Percentiles rank a stretch among this genome's conserved stretches.
phyloP scores from a whole-genome alignment of 495 filamentous ascomycete genomes.

The Lepidopterella palustris region DNA sequence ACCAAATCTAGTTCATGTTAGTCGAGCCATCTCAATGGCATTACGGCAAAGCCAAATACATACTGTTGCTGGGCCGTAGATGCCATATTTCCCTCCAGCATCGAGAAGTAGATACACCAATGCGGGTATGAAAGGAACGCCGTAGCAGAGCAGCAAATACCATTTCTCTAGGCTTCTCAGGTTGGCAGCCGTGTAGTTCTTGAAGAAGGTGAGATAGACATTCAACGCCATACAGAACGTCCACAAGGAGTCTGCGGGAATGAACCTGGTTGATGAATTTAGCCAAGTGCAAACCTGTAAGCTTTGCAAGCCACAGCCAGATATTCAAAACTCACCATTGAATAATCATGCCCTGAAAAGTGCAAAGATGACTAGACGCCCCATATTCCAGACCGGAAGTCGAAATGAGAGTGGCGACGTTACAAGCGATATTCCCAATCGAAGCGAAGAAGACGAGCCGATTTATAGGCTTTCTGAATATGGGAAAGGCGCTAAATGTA shows the following conservation, averaged over 20 bases:
- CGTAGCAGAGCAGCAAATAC: slow-evolving; percentile 69
- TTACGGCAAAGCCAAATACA: slow-evolving; percentile 4
- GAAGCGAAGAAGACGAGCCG: slow-evolving; percentile 79
- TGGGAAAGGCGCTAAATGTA: slow-evolving; percentile 56
- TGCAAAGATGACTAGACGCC: slow-evolving; percentile 52
- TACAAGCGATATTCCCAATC: slow-evolving; percentile 76
- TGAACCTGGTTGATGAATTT: slow-evolving; percentile 6
- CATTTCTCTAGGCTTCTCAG: slow-evolving; percentile 64
- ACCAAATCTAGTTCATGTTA: slow-evolving; percentile 56
- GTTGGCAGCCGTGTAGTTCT: slow-evolving; percentile 59
- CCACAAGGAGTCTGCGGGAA: slow-evolving; percentile 71
- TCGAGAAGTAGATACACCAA: slow-evolving; percentile 61
- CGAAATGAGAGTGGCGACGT: slow-evolving; percentile 70
- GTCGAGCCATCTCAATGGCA: background rate
- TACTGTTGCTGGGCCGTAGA: slow-evolving; percentile 71
- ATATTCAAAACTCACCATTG: slow-evolving; percentile 52
- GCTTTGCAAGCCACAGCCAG: no score
- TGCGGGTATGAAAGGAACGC: slow-evolving; percentile 65
- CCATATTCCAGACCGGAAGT: slow-evolving; percentile 46
- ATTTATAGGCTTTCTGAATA: slow-evolving; percentile 82
- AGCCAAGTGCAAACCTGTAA: slow-evolving; percentile 16
- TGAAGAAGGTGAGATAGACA: slow-evolving; percentile 81
- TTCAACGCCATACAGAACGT: slow-evolving; percentile 83
- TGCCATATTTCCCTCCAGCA: slow-evolving; percentile 41
- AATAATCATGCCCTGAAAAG: slow-evolving; percentile 69